Percentiles rank a stretch among this genome's conserved stretches.
Evolutionary conservation across 2,329 filamentous ascomycete species (phyloP).

Genomic region (Colletotrichum shisoi): DNA sequence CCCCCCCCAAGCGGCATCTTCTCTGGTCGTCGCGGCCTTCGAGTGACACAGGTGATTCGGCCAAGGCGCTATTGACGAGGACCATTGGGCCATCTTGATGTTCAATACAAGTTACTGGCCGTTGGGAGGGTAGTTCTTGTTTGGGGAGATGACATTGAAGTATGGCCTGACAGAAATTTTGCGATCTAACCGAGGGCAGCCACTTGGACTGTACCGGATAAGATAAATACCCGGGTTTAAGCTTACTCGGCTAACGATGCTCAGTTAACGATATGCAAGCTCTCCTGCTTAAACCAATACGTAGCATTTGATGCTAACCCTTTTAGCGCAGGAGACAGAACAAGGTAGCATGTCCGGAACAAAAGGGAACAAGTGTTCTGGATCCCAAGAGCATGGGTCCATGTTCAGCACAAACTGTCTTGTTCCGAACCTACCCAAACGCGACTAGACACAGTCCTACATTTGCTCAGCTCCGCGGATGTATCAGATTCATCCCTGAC

Average conservation of each 20-base stretch:
- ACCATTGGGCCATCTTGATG: no score
- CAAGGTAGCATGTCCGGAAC: neutral
- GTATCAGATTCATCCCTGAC: no score
- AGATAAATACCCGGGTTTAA: neutral
- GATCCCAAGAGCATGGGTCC: neutral
- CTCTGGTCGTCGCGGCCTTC: no score
- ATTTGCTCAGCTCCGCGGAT: neutral
- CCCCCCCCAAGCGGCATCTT: no score
- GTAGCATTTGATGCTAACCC: neutral
- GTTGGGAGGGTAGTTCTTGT: neutral
- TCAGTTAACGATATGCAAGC: neutral
- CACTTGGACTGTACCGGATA: neutral
- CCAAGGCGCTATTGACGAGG: no score
- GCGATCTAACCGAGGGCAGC: neutral
- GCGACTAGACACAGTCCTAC: neutral
- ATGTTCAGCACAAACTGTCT: slow-evolving; percentile 3
- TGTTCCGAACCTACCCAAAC: neutral
- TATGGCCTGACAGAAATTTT: neutral
- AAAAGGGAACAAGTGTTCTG: neutral
- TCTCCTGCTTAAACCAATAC: neutral
- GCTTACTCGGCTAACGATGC: neutral
- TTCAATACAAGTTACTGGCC: neutral
- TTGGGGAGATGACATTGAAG: neutral
- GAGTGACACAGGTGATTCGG: no score
- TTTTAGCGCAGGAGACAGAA: neutral